Evolutionary conservation across 1,139 yeast species (phyloP).

Genomic region (Saccharomycopsis hybrid): DNA sequence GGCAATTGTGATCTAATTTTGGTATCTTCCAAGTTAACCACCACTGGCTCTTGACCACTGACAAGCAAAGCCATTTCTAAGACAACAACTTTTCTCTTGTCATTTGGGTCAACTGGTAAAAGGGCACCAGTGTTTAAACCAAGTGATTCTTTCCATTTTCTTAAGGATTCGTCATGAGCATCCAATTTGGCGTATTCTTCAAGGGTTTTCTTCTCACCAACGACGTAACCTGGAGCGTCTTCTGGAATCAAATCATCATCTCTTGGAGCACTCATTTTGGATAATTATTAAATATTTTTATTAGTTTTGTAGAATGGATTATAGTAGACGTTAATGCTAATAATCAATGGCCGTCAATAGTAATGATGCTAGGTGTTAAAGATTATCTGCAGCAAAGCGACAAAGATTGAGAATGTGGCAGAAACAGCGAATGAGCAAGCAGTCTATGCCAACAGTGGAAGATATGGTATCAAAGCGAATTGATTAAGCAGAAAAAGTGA

Average conservation of each 20-base stretch:
- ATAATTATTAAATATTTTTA: neutral
- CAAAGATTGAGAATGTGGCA: too few species aligned
- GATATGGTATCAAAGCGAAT: too few species aligned
- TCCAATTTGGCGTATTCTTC: conserved; percentile 80
- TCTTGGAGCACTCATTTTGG: conserved; percentile 11
- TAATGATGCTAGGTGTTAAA: too few species aligned
- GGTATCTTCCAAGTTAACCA: conserved; percentile 52
- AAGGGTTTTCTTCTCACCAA: conserved; percentile 78
- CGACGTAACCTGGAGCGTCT: conserved; percentile 62
- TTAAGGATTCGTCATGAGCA: conserved; percentile 85
- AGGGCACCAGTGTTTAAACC: conserved; percentile 58
- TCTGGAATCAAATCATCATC: conserved; percentile 64
- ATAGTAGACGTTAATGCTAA: too few species aligned
- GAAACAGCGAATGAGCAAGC: too few species aligned
- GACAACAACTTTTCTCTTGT: conserved; percentile 70
- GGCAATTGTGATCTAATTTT: conserved; percentile 41
- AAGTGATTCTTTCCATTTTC: conserved; percentile 87
- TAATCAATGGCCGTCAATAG: too few species aligned
- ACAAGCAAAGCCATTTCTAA: conserved; percentile 68
- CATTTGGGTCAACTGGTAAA: conserved; percentile 64
- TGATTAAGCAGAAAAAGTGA: too few species aligned
- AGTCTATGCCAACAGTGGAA: too few species aligned
- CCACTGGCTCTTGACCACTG: conserved; percentile 57
- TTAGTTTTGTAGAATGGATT: too few species aligned
- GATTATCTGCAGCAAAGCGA: neutral